phyloP scores from a whole-genome alignment of 2,329 filamentous ascomycete genomes.

The Xylariaceae sp. region DNA sequence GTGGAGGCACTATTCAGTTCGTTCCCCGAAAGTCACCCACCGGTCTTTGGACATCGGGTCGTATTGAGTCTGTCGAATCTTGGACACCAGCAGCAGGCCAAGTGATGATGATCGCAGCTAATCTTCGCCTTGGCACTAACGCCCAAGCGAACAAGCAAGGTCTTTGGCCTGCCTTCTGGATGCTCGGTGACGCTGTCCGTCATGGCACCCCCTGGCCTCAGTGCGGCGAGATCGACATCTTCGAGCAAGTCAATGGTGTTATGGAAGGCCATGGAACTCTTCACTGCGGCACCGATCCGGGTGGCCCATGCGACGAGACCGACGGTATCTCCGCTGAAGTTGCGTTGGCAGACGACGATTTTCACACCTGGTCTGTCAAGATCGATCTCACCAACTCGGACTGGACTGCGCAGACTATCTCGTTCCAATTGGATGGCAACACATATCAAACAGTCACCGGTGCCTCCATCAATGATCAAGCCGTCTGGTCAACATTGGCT shows the following conservation, averaged over 20 bases:
- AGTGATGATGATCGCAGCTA: constrained; percentile 43
- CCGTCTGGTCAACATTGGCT: constrained; percentile 47
- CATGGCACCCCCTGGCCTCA: constrained; percentile 47
- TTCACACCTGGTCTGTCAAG: constrained; percentile 48
- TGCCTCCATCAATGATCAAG: constrained; percentile 39
- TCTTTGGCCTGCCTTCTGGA: constrained; percentile 58
- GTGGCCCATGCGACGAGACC: constrained; percentile 51
- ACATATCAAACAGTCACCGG: constrained; percentile 44
- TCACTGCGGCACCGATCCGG: constrained; percentile 46
- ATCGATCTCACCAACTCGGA: constrained; percentile 45
- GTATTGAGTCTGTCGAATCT: constrained; percentile 47
- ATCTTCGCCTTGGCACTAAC: constrained; percentile 45
- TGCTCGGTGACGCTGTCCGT: constrained; percentile 48
- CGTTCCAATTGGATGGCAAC: constrained; percentile 46
- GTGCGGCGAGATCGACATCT: constrained; percentile 55
- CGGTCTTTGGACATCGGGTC: constrained; percentile 50
- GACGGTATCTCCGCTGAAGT: constrained; percentile 37
- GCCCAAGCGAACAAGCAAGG: constrained; percentile 41
- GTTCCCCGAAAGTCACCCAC: constrained; percentile 40
- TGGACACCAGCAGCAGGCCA: constrained; percentile 45
- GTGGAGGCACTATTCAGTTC: constrained; percentile 47
- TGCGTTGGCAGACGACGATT: constrained; percentile 37
- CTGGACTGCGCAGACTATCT: constrained; percentile 47
- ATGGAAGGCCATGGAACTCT: constrained; percentile 45
- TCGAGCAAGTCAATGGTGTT: constrained; percentile 52